Base-by-base conservation (phyloP, 164 flowering plant genomes). In the Macadamia tetraphylla region DNA sequence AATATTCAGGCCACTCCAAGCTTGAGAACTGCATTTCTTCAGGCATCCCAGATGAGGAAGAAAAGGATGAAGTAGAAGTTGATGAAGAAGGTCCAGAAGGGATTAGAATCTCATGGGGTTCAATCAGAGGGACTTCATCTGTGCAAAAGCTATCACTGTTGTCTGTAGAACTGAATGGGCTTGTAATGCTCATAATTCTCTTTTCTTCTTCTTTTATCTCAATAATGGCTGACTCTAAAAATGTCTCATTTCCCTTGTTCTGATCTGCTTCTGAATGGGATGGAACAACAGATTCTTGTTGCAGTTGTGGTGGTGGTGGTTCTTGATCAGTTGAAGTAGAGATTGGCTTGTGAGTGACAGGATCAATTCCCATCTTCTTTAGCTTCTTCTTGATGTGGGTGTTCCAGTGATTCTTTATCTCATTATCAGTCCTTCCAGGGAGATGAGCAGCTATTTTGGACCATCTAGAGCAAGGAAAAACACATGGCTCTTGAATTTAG, bases 361-460 rank as follows among this genome's bases (percentile, higher is more conserved):
- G 88, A 67, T 87, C 92, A 72, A 87, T 86, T 7, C 92, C 92
- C 92, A 87, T 85, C 69, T 87, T 87, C 74, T 53, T 85, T 11
- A 87, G 79, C 57, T 85, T 87, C 62, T 87, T 87, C 79, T 87
- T 87, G 70, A 87, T 87, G 82, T 87, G 92, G 56, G 92, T 87
- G 60, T 87, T 87, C 91, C 91, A 87, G 8, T 87, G 89, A 67
- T 87, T 87, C 73, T 87, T 87, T 29, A 87, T 87, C 67, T 87
- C 92, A 70, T 87, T 87, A 63, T 87, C 92, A 23, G 92, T 87
- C 79, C 89, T 83, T n/a, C 92, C 89, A 35, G 92, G 92, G 44
- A 87, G 81, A 79, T 87, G 87, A 63, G 86, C 80, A 52, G 92
- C 92, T 69, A 87, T 86, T 68, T 87, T 86, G 6, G 89, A 87